Conservation (phyloP, 345 rosid genomes). For the Pistacia integerrima region DNA sequence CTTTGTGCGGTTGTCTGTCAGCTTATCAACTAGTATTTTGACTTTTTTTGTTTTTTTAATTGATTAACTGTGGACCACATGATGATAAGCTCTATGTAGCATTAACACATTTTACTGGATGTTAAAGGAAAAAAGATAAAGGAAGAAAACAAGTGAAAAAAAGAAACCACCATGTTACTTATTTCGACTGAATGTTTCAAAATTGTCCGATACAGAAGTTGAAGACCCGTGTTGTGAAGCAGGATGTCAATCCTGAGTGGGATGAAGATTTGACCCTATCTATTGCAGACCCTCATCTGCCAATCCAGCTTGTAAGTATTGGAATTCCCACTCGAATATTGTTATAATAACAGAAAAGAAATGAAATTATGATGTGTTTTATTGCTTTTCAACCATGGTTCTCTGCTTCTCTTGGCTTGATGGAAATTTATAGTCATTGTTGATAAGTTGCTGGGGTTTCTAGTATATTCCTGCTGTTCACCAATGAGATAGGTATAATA, state of each 20-base stretch:
- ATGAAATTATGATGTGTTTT: too few species aligned
- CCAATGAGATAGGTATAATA: neutral
- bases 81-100: neutral
- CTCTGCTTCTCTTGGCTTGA: neutral
- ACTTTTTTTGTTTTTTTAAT: neutral
- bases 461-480: neutral
- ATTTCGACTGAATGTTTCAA: constrained; percentile 6
- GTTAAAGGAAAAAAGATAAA: too few species aligned
- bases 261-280: constrained; percentile 79
- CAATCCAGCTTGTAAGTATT: constrained; percentile 63
- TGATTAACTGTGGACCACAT: neutral
- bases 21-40: neutral
- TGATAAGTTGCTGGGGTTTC: neutral
- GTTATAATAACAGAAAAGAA: neutral
- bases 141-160: neutral
- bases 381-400: too few species aligned
- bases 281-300: constrained; percentile 57
- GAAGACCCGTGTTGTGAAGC: constrained; percentile 71
- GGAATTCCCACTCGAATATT: neutral
- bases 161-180: neutral
- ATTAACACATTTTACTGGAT: neutral
- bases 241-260: constrained; percentile 76
- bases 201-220: constrained; percentile 51
- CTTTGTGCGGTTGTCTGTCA: neutral
- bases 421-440: neutral